Percentiles rank a stretch among this genome's conserved stretches.
These are phyloP conservation scores for Aspergillus niger DNA, from an alignment of 2,329 filamentous ascomycete species.

Conservation along the genomic window DNA sequence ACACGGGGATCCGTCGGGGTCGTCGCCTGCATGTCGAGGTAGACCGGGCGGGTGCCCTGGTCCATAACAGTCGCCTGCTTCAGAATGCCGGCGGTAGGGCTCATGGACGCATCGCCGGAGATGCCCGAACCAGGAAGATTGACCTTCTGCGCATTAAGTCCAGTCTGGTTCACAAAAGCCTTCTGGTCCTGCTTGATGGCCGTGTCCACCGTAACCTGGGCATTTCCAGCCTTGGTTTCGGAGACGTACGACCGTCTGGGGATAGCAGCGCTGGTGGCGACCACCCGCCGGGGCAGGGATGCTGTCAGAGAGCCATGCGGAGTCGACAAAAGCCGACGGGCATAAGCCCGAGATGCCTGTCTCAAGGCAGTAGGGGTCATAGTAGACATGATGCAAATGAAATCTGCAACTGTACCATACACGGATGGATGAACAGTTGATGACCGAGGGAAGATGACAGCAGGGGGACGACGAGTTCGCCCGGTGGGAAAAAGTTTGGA, in stretches of 20 bases:
- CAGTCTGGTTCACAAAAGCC: conserved; percentile 66
- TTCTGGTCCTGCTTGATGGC: conserved; percentile 85
- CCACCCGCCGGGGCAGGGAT: conserved; percentile 43
- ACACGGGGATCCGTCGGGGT: conserved; percentile 94
- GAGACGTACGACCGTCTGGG: conserved; percentile 74
- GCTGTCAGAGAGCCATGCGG: conserved; percentile 41
- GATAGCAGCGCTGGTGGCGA: conserved; percentile 31
- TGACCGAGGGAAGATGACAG: conserved; percentile 18
- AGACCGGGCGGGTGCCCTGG: conserved; percentile 89
- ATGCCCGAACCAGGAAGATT: conserved; percentile 62
- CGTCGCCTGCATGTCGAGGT: conserved; percentile 97
- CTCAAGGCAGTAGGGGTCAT: conserved; percentile 70
- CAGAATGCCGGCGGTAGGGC: conserved; percentile 78
- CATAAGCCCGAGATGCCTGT: conserved; percentile 67
- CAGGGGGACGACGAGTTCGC: conserved; percentile 17
- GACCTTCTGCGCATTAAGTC: conserved; percentile 57
- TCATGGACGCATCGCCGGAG: conserved; percentile 69
- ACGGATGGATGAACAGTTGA: conserved; percentile 25
- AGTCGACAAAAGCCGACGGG: conserved; percentile 51
- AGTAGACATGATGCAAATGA: conserved; percentile 58
- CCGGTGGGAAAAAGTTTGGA: conserved; percentile 28
- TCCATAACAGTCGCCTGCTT: conserved; percentile 94
- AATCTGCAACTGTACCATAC: conserved; percentile 25
- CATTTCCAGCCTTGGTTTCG: conserved; percentile 68
- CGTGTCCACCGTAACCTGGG: conserved; percentile 78